These are phyloP conservation scores for Pseudomicrostroma phylloplanum DNA, from an alignment of 1,284 basidiomycete genomes.

Conservation along the genomic window DNA sequence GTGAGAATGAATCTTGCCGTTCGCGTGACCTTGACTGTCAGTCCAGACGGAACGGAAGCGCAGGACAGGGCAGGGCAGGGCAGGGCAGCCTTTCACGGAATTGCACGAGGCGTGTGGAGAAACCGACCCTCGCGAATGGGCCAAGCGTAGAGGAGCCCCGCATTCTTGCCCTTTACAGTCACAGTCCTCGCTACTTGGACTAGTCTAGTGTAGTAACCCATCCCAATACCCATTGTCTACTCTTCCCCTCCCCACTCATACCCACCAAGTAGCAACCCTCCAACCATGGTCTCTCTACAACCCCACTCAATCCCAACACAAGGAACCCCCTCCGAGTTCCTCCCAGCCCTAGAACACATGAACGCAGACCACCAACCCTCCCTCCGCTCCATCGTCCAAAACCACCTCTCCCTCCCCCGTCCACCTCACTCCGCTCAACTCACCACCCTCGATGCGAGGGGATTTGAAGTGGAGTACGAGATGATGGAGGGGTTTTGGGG, in stretches of 20 bases:
- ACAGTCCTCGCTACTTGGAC: no score
- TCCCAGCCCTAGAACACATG: slow-evolving; percentile 7
- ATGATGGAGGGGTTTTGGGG: not conserved
- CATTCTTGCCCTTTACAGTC: no score
- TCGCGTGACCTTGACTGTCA: no score
- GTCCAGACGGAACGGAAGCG: no score
- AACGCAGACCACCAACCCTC: slow-evolving; percentile 14
- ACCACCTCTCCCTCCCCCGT: not conserved
- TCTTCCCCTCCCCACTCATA: no score
- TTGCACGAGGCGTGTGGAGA: not conserved
- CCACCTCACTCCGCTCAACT: slow-evolving; percentile 4
- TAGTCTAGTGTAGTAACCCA: no score
- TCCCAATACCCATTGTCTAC: no score
- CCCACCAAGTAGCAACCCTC: not conserved
- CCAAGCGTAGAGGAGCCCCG: not conserved
- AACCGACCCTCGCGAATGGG: not conserved
- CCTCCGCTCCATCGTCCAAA: slow-evolving; percentile 11
- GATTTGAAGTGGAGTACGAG: slow-evolving; percentile 13
- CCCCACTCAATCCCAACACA: not conserved
- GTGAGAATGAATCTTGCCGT: no score
- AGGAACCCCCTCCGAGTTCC: not conserved
- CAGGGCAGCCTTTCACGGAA: not conserved
- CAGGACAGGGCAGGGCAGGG: no score
- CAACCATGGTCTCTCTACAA: not conserved
- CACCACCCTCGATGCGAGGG: slow-evolving; percentile 4